Base-by-base conservation (phyloP, 2,329 filamentous ascomycete species). In the Scopulariopsis brevicaulis region DNA sequence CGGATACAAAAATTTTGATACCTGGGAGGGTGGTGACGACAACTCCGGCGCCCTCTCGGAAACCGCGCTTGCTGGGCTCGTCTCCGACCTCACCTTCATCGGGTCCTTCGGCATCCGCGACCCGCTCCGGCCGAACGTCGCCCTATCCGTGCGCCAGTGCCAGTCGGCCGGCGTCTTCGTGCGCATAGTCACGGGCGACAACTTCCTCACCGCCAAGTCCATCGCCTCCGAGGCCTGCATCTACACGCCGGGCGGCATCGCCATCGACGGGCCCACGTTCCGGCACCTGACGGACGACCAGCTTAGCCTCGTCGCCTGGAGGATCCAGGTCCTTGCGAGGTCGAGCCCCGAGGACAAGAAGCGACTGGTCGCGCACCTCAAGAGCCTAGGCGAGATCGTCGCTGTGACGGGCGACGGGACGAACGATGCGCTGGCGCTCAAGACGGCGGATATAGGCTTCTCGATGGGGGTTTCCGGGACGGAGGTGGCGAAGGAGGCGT, bases 61-160 rank as follows among this genome's bases (percentile, higher is more conserved):
- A n/a, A n/a, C 46, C 20, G 37, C 52, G 32, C 40, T 57, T 28
- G 25, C 55, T 15, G 71, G 75, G 48, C 79, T 84, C 51, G 87
- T 93, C 81, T 25, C 11, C 15, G 15, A 25, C 8, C 52, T 57
- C 46, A 83, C 79, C 2, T 87, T 90, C 71, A 71, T 90, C 59
- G 83, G 84, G 10, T 75, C 89, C 43, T 82, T 88, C 52, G 84
- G 83, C 62, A 86, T 86, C 53, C 80, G 84, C 60, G 84, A 86
- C 66, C 84, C 84, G 22, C 68, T 87, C 8, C 78, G 84, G 51
- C 73, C 75, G 0, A 81, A 81, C 55, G 84, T 86, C 1, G 71
- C 76, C 2, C 76, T 83, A 43, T 81, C 84, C 1, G 83, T 86
- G 4, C 72, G 76, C 35, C 74, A 81, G 58, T 85, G 82, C 59